These are phyloP conservation scores for Astrephomene gubernaculifera DNA, from an alignment of 139 green algal genomes.

Conservation along the genomic window DNA sequence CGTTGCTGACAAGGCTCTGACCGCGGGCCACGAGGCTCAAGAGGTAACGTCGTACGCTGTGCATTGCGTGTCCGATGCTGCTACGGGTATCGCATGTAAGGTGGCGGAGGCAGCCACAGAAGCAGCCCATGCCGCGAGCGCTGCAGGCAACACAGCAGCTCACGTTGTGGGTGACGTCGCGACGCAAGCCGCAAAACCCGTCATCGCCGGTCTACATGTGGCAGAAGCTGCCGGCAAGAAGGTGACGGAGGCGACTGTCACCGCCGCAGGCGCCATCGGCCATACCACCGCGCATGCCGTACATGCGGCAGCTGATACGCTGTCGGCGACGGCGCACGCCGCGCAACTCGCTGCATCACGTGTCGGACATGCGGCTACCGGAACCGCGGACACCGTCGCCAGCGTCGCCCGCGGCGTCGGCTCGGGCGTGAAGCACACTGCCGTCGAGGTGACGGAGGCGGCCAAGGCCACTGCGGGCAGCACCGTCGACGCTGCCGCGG, in stretches of 20 bases:
- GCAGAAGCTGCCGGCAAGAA: not conserved
- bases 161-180: no score
- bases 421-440: not conserved
- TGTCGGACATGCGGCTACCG: not conserved
- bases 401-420: no score
- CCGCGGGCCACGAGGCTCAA: no score
- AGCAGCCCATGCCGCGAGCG: no score
- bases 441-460: not conserved
- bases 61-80: no score
- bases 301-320: not conserved
- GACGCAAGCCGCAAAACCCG: no score
- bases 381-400: not conserved
- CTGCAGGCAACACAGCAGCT: no score
- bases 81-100: no score
- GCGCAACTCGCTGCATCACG: not conserved
- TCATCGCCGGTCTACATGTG: not conserved
- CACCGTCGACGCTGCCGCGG: not conserved
- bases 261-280: not conserved
- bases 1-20: not conserved
- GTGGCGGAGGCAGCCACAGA: no score
- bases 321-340: not conserved
- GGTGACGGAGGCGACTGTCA: not conserved
- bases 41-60: no score
- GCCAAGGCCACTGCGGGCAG: not conserved
- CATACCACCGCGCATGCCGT: not conserved